phyloP scores from a whole-genome alignment of 2,329 filamentous ascomycete species.

The Xylaria sp. region DNA sequence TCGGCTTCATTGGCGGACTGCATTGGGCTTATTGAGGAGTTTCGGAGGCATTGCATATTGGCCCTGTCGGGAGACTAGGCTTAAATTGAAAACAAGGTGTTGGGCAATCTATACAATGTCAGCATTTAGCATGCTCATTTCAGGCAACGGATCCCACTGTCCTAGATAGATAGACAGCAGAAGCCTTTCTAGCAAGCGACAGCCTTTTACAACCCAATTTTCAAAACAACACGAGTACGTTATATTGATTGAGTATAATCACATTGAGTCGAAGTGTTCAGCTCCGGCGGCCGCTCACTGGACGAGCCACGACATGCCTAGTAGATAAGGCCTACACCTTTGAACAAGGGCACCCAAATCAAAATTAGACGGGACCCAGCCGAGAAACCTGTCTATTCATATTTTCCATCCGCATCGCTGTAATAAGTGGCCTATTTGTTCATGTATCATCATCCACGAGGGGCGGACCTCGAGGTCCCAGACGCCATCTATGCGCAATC shows the following conservation, averaged over 20 bases:
- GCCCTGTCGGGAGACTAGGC: background rate
- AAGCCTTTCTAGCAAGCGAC: background rate
- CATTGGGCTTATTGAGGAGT: constrained; percentile 16
- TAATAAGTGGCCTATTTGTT: background rate
- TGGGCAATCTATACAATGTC: background rate
- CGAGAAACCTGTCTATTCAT: constrained; percentile 12
- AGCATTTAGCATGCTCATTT: background rate
- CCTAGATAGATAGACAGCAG: background rate
- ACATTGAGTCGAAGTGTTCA: too few species aligned
- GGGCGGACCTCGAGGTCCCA: background rate
- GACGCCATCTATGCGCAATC: constrained; percentile 14
- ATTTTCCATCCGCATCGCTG: background rate
- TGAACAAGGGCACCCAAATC: background rate
- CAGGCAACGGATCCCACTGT: background rate
- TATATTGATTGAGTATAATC: too few species aligned
- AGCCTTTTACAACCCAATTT: background rate
- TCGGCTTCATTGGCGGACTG: background rate
- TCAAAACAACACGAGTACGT: too few species aligned
- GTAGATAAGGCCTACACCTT: background rate
- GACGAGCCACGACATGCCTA: background rate
- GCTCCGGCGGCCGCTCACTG: background rate
- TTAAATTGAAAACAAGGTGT: background rate
- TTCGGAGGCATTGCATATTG: constrained; percentile 5
- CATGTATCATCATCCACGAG: constrained; percentile 10
- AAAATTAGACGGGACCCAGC: background rate